Percentiles rank a stretch among this genome's conserved stretches.
Evolutionary conservation across 495 filamentous ascomycete genomes (phyloP).

Genomic region (Lasiosphaeria hispida): DNA sequence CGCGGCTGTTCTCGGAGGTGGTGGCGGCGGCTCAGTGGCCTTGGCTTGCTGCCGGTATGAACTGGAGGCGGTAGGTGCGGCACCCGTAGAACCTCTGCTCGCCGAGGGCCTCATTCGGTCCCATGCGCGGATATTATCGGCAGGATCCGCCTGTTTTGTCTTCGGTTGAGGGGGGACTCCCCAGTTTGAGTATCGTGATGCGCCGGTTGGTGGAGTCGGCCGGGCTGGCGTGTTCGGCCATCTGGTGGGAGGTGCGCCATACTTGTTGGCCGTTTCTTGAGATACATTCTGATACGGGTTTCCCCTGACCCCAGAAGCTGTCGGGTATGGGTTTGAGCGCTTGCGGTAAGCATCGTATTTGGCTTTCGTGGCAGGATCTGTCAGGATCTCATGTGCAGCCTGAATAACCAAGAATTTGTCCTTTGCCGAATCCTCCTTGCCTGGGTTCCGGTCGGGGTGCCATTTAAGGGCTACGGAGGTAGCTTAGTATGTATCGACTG

Average conservation of each 20-base stretch:
- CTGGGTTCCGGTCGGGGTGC: constrained; percentile 88
- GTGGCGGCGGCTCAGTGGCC: constrained; percentile 13
- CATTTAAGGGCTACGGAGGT: constrained; percentile 81
- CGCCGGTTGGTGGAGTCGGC: constrained; percentile 19
- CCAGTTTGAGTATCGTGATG: constrained; percentile 26
- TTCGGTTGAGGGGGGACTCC: constrained; percentile 41
- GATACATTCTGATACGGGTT: constrained; percentile 52
- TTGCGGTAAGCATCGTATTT: constrained; percentile 76
- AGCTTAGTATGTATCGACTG: too few species aligned
- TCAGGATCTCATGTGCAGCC: constrained; percentile 78
- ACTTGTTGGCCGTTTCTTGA: constrained; percentile 33
- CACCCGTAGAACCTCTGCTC: not conserved
- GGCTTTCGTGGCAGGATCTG: constrained; percentile 59
- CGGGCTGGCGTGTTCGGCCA: constrained; percentile 35
- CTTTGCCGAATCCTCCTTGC: constrained; percentile 72
- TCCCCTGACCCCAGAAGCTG: constrained; percentile 45
- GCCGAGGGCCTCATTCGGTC: constrained; percentile 55
- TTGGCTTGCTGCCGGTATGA: constrained; percentile 8
- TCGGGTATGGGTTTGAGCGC: constrained; percentile 34
- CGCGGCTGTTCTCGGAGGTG: constrained; percentile 40
- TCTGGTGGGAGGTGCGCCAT: constrained; percentile 46
- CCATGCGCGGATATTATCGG: constrained; percentile 64
- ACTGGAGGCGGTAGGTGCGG: not conserved
- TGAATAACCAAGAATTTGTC: constrained; percentile 83
- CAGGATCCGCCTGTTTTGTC: constrained; percentile 56